Conservation (phyloP, 306 rosid species). For the Cucurbita moschata region DNA sequence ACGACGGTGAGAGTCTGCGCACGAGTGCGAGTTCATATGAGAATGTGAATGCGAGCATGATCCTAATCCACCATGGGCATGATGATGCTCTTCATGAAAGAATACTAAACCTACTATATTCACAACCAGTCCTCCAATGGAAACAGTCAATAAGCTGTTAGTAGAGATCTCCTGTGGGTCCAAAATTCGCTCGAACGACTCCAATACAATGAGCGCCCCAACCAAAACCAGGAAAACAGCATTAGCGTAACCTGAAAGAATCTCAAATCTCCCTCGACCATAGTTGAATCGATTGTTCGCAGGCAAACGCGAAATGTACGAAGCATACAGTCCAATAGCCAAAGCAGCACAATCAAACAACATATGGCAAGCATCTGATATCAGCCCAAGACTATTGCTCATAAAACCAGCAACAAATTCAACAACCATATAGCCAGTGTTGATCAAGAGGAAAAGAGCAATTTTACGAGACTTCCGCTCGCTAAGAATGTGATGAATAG, state of each 20-base stretch:
- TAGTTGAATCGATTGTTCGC: conserved; percentile 64
- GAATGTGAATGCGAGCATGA: conserved; percentile 40
- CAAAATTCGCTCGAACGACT: conserved; percentile 85
- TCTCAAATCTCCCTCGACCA: conserved; percentile 91
- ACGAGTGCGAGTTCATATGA: neutral
- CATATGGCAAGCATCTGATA: conserved; percentile 96
- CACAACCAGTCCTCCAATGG: conserved; percentile 80
- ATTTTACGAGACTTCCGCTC: conserved; percentile 89
- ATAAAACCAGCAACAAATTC: conserved; percentile 81
- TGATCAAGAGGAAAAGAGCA: conserved; percentile 78
- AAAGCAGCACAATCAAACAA: conserved; percentile 97
- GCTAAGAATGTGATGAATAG: conserved; percentile 58
- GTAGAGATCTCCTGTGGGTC: conserved; percentile 92
- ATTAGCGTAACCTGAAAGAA: conserved; percentile 77
- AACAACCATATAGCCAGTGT: conserved; percentile 78
- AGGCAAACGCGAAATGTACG: conserved; percentile 82
- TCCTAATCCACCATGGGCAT: conserved; percentile 74
- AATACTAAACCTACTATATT: conserved; percentile 72
- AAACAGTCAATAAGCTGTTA: conserved; percentile 56
- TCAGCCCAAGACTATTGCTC: conserved; percentile 92
- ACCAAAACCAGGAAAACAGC: conserved; percentile 88
- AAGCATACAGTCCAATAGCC: conserved; percentile 90
- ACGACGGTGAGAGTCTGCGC: conserved; percentile 4
- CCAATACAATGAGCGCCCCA: conserved; percentile 78
- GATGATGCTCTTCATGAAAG: conserved; percentile 97